A percentile compares a stretch with the other conserved stretches of the same genome.
phyloP scores from a whole-genome alignment of 2,329 filamentous ascomycete species.

The Nigrograna mackinnonii region DNA sequence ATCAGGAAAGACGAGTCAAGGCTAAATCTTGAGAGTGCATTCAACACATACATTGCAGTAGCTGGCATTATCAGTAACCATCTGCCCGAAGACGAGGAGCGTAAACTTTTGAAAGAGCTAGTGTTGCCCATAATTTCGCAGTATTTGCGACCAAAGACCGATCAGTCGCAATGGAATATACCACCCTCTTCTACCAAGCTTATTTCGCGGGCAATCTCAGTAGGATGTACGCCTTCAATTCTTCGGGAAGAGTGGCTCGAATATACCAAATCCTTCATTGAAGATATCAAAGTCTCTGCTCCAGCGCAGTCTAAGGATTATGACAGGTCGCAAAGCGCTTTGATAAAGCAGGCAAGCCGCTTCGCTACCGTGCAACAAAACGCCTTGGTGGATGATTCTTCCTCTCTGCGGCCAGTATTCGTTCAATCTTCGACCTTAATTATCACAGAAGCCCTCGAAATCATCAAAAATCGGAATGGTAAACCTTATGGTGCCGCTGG shows the following conservation, averaged over 20 bases:
- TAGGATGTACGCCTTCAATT: slow-evolving; percentile 49
- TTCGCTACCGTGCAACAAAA: slow-evolving; percentile 60
- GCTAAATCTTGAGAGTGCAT: slow-evolving; percentile 69
- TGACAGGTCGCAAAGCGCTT: slow-evolving; percentile 68
- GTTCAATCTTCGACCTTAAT: slow-evolving; percentile 46
- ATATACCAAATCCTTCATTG: slow-evolving; percentile 64
- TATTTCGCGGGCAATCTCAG: slow-evolving; percentile 45
- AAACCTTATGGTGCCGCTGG: slow-evolving; percentile 69
- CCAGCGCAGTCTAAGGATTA: slow-evolving; percentile 83
- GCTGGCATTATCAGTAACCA: slow-evolving; percentile 51
- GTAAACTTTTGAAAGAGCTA: slow-evolving; percentile 50
- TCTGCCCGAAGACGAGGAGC: slow-evolving; percentile 48
- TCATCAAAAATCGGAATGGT: slow-evolving; percentile 60
- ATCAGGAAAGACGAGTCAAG: slow-evolving; percentile 74
- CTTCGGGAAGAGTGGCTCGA: slow-evolving; percentile 65
- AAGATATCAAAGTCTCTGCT: slow-evolving; percentile 72
- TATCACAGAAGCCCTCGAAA: slow-evolving; percentile 52
- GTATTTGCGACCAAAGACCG: slow-evolving; percentile 53
- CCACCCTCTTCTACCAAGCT: slow-evolving; percentile 44
- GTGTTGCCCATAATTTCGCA: slow-evolving; percentile 58
- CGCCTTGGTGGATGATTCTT: slow-evolving; percentile 10
- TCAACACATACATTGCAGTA: slow-evolving; percentile 73
- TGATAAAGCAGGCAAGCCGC: slow-evolving; percentile 68
- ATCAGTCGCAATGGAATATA: slow-evolving; percentile 56
- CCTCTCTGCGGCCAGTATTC: slow-evolving; percentile 17